Evolutionary conservation across 768 basidiomycete species (phyloP).

Genomic region (Tricholomella constricta): DNA sequence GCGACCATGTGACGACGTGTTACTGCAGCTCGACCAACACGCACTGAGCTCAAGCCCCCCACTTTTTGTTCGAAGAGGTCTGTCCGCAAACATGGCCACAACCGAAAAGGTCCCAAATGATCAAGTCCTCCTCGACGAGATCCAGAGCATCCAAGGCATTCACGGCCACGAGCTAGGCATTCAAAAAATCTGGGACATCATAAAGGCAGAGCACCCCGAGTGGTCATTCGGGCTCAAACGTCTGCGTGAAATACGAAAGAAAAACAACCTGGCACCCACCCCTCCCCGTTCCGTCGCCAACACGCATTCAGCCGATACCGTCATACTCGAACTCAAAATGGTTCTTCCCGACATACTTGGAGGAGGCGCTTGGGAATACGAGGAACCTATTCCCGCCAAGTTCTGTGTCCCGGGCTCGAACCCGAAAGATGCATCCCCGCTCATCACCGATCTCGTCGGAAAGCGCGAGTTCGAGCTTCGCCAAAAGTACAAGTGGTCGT

Average conservation of each 20-base stretch:
- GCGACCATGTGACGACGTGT: background rate
- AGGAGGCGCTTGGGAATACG: background rate
- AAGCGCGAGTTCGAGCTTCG: background rate
- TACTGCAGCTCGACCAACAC: no score
- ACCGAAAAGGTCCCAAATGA: background rate
- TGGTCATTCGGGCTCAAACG: slow-evolving; percentile 2
- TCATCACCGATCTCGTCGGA: background rate
- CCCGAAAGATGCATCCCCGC: background rate
- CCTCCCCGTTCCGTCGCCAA: no score
- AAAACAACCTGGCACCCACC: no score
- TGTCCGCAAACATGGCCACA: no score
- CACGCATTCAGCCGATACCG: no score
- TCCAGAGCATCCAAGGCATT: background rate
- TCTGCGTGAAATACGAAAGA: background rate
- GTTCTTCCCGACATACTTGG: background rate
- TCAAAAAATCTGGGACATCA: background rate
- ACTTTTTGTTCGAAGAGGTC: no score
- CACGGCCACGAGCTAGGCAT: background rate
- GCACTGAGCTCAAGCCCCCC: no score
- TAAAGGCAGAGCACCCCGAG: background rate
- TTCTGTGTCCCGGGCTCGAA: background rate
- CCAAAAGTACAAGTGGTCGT: background rate
- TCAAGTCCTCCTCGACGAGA: background rate
- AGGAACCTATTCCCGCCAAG: background rate
- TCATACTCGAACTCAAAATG: background rate